phyloP scores from a whole-genome alignment of 768 basidiomycete species.

The Dendrothele bispora region DNA sequence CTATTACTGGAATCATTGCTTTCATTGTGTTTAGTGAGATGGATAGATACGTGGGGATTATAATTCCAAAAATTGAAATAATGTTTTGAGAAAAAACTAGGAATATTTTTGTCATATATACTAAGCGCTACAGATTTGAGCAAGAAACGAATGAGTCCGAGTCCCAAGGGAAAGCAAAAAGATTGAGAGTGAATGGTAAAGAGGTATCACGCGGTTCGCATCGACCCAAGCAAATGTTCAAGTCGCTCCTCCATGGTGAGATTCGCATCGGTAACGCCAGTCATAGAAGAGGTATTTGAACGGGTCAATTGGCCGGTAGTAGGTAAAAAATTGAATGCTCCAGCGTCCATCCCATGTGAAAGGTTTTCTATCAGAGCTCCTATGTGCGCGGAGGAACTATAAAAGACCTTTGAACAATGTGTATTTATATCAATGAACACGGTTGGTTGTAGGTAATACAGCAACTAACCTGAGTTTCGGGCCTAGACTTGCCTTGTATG shows the following conservation, averaged over 20 bases:
- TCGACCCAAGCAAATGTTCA: slow-evolving; percentile 66
- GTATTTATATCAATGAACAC: slow-evolving; percentile 21
- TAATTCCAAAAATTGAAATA: slow-evolving; percentile 19
- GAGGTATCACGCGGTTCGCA: slow-evolving; percentile 27
- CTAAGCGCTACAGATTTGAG: neutral
- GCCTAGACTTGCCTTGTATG: slow-evolving; percentile 55
- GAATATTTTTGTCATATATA: neutral
- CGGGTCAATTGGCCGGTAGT: slow-evolving; percentile 39
- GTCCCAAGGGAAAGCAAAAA: neutral
- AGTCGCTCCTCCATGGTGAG: slow-evolving; percentile 78
- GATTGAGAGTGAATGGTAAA: neutral
- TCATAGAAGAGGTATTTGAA: slow-evolving; percentile 64
- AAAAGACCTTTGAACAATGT: slow-evolving; percentile 55
- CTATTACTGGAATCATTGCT: slow-evolving; percentile 65
- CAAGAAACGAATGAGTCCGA: neutral
- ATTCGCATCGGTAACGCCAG: slow-evolving; percentile 44
- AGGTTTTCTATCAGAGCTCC: slow-evolving; percentile 82
- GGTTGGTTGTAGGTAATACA: slow-evolving; percentile 12
- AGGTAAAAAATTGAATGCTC: slow-evolving; percentile 77
- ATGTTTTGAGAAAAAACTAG: neutral
- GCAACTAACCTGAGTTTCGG: slow-evolving; percentile 78
- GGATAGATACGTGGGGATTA: slow-evolving; percentile 63
- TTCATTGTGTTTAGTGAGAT: slow-evolving; percentile 70
- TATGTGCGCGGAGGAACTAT: slow-evolving; percentile 75
- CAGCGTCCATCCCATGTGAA: slow-evolving; percentile 79